Evolutionary conservation across 1,284 basidiomycete genomes (phyloP), one percentile per base, ranked within the genome.

Genomic region (Ceratobasidium sp.): DNA sequence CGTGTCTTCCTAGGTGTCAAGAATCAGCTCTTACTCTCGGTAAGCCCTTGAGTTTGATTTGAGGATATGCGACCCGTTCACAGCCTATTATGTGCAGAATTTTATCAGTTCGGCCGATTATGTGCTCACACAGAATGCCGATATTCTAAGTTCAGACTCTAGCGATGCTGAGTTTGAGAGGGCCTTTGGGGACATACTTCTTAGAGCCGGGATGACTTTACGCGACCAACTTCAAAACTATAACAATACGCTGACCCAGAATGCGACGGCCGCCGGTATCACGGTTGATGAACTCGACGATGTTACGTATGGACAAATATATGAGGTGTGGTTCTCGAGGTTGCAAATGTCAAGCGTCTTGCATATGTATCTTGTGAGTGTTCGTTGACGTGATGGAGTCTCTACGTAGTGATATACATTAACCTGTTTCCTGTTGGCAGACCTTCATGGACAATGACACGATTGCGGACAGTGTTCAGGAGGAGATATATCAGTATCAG

Each of bases 11-110:
- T 28, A 75, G 73, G 74, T 15, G 74, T 76, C 50, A 76, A 76
- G 52, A 76, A 76, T 26, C 74, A 76, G 64, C 74, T 76, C 3
- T 42, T 76, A 42, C 74, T 76, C 28, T 57, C 65, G 38, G 74
- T 76, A 59, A 12, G 74, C 50, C 3, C n/a, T 20, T 44, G n/a
- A 3, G 33, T 33, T 4, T 26, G 17, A 44, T 26, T 0, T n/a
- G 23, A 46, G 23, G 20, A 2, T 38, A 7, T 2, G 23, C 5
- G 5, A n/a, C 0, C 15, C 0, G 10, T 33, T 44, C 0, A 50
- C 15, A 28, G 17, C 23, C 33, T 6, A 28, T 67, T 0, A 20
- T 50, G 28, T 26, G 17, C n/a, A 76, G 74, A 76, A 40, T n/a
- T 76, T 76, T n/a, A 17, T 68, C 23, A 76, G 46, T 13, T 44